Evolutionary conservation across 2,329 filamentous ascomycete species (phyloP).

Genomic region (Podosphaera aphanis): DNA sequence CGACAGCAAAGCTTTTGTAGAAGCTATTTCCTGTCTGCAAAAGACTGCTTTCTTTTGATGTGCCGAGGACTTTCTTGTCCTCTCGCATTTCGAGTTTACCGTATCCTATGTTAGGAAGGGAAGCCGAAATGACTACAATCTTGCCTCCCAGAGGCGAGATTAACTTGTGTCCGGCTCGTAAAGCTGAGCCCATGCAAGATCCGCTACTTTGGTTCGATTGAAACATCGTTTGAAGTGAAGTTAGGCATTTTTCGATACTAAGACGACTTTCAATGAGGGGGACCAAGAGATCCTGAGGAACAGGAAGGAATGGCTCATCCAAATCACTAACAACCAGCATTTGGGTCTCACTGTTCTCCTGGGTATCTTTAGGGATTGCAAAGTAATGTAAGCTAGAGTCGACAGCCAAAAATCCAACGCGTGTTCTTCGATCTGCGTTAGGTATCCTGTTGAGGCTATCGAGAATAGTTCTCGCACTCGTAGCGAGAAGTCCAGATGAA

Average conservation of each 20-base stretch:
- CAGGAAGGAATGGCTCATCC: slow-evolving; percentile 88
- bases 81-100: slow-evolving; percentile 84
- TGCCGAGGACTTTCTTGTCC: slow-evolving; percentile 87
- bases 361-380: slow-evolving; percentile 68
- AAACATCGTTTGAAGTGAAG: slow-evolving; percentile 89
- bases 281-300: slow-evolving; percentile 75
- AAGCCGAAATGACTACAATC: slow-evolving; percentile 74
- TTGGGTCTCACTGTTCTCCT: slow-evolving; percentile 61
- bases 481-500: slow-evolving; percentile 74
- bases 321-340: slow-evolving; percentile 91
- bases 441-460: slow-evolving; percentile 93
- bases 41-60: slow-evolving; percentile 68
- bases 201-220: slow-evolving; percentile 72
- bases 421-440: slow-evolving; percentile 83
- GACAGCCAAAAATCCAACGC: slow-evolving; percentile 84
- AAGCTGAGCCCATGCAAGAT: slow-evolving; percentile 85
- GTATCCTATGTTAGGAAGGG: slow-evolving; percentile 69
- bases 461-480: slow-evolving; percentile 74
- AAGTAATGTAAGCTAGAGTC: slow-evolving; percentile 94
- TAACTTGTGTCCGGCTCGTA: slow-evolving; percentile 83
- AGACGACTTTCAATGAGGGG: slow-evolving; percentile 70
- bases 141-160: slow-evolving; percentile 89
- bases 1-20: slow-evolving; percentile 97
- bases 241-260: slow-evolving; percentile 77
- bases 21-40: slow-evolving; percentile 87